Evolutionary conservation across 1,284 basidiomycete species (phyloP).

Genomic region (Serendipita sp.): DNA sequence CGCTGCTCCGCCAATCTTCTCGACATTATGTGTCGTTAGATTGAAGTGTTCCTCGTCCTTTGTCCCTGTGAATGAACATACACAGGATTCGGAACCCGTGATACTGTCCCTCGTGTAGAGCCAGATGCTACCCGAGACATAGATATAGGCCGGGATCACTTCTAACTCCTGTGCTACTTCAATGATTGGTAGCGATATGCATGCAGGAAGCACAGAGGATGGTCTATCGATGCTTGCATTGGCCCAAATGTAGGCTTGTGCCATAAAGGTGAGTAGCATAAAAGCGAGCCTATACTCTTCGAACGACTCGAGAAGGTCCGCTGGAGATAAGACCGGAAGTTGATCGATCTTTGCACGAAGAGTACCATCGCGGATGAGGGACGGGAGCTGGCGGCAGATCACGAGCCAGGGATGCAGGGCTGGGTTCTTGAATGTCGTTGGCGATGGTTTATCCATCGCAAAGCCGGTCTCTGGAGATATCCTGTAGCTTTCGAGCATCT

Average conservation of each 20-base stretch:
- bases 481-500: background rate
- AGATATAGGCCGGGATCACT: background rate
- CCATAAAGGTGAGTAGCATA: background rate
- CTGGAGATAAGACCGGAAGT: background rate
- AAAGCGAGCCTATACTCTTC: constrained; percentile 1
- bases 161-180: background rate
- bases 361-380: background rate
- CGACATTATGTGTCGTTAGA: background rate
- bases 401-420: background rate
- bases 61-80: background rate
- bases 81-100: background rate
- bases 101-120: background rate
- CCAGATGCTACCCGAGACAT: background rate
- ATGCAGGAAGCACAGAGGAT: background rate
- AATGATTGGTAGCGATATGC: background rate
- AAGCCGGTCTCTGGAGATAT: background rate
- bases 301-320: background rate
- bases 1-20: background rate
- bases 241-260: constrained; percentile 3
- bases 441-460: background rate
- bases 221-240: background rate
- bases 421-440: background rate
- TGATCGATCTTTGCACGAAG: background rate
- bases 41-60: constrained; percentile 4
- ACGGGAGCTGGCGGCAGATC: background rate